These are phyloP conservation scores for Blepharisma japonicum DNA, from an alignment of 73 alveolate genomes.

Conservation along the genomic window DNA sequence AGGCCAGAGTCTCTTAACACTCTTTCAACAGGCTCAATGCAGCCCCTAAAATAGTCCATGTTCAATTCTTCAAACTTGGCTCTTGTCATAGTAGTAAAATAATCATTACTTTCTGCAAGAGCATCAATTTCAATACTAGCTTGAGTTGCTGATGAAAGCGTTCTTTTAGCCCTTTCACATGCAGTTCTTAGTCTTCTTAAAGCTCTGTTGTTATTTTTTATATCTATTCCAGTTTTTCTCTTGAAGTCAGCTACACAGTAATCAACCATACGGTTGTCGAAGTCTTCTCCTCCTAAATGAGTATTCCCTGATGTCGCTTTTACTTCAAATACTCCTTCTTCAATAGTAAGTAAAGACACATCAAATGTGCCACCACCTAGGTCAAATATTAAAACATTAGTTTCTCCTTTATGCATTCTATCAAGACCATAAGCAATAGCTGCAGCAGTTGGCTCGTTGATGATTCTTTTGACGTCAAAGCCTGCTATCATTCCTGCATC, in stretches of 20 bases:
- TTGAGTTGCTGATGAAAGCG: slow-evolving; percentile 67
- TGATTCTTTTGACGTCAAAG: slow-evolving; percentile 63
- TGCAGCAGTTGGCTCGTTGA: slow-evolving; percentile 83
- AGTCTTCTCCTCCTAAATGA: slow-evolving; percentile 88
- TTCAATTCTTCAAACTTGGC: slow-evolving; percentile 89
- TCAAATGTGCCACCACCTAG: slow-evolving; percentile 86
- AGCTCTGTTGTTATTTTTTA: slow-evolving; percentile 61
- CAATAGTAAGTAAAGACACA: slow-evolving; percentile 74
- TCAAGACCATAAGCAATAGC: slow-evolving; percentile 81
- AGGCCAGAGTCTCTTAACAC: slow-evolving; percentile 67
- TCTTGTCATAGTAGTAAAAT: slow-evolving; percentile 78
- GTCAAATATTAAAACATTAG: slow-evolving; percentile 71
- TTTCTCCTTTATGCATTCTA: slow-evolving; percentile 52
- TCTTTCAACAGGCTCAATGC: slow-evolving; percentile 65
- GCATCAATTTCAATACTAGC: slow-evolving; percentile 91
- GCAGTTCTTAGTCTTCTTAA: slow-evolving; percentile 76
- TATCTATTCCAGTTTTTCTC: slow-evolving; percentile 62
- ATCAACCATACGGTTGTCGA: slow-evolving; percentile 78
- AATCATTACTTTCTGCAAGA: slow-evolving; percentile 82
- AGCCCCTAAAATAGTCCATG: slow-evolving; percentile 61
- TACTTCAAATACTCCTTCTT: slow-evolving; percentile 83
- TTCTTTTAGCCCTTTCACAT: slow-evolving; percentile 87
- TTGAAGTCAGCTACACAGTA: slow-evolving; percentile 61
- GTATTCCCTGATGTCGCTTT: slow-evolving; percentile 73
- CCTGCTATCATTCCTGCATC: slow-evolving; percentile 82